Evolutionary conservation across 2,329 filamentous ascomycete species (phyloP), one percentile per base, ranked within the genome.

Genomic region (Aureobasidium sp.): DNA sequence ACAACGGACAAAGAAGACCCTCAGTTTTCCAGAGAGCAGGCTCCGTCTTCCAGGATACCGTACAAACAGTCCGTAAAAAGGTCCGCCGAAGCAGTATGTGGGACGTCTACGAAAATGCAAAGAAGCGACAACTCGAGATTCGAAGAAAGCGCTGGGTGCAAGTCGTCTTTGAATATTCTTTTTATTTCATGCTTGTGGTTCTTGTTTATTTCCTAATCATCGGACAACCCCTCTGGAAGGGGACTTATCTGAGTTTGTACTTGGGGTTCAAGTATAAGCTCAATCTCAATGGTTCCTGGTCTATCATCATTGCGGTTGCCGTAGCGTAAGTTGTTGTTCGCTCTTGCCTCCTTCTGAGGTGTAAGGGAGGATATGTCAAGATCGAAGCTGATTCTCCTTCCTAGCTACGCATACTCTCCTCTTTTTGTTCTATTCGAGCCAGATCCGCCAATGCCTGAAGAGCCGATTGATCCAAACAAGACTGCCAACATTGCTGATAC

Each of bases 121-220:
- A 73, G 53, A 58, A 62, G 25, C 64, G 69, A 23, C 65, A 68
- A 25, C 51, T 56, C 25, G 51, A 70, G 18, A 27, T 73, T 31
- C 68, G 71, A 63, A 66, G 71, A 15, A 69, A 68, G 53, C 71
- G 75, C 53, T 79, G 75, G 74, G 74, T 75, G 29, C 78, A 79
- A 60, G n/a, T 77, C 3, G 60, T 73, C 9, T 82, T 83, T 62
- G 78, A 82, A 69, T 80, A 77, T 54, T 67, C 71, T 40, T 69
- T 80, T 31, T 83, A 82, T 59, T 42, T 73, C 2, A 42, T 81
- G 15, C 68, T 80, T 53, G 20, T 79, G 3, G 72, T 71, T 15
- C 79, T 83, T 65, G 71, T 82, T 33, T 84, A 84, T 65, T 82
- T 84, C 25, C 78, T 83, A n/a, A 72, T 84, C 1, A 71, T 84